phyloP scores from a whole-genome alignment of 495 filamentous ascomycete species.

The Daldinia bambusicola region DNA sequence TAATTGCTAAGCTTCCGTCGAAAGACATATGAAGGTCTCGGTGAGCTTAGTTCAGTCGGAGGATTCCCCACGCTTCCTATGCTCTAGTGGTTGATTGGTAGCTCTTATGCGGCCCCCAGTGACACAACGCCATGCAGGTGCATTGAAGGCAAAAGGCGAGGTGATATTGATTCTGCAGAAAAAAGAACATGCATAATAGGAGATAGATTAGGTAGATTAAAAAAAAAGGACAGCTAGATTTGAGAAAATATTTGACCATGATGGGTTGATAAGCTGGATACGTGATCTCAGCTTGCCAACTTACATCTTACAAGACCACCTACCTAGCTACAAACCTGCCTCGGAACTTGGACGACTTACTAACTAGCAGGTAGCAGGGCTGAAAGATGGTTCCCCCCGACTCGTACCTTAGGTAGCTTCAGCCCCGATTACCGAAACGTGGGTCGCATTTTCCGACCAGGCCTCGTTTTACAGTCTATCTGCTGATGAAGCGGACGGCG shows the following conservation, averaged over 20 bases:
- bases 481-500: neutral
- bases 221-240: constrained; percentile 16
- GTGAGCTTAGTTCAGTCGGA: constrained; percentile 28
- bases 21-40: constrained; percentile 13
- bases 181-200: neutral
- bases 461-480: neutral
- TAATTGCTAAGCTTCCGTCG: neutral
- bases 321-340: neutral
- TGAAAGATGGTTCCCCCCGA: constrained; percentile 15
- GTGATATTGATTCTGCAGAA: constrained; percentile 2
- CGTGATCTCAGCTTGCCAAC: constrained; percentile 16
- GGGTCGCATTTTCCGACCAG: constrained; percentile 9
- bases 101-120: constrained; percentile 15
- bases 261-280: neutral
- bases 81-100: constrained; percentile 34
- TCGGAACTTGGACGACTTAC: neutral
- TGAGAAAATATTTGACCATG: constrained; percentile 7
- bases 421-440: constrained; percentile 41
- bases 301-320: constrained; percentile 2
- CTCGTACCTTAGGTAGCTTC: constrained; percentile 7
- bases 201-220: constrained; percentile 20
- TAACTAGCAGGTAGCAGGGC: constrained; percentile 17
- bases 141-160: constrained; percentile 11
- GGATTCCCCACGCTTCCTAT: constrained; percentile 36
- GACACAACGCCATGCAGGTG: constrained; percentile 18